Conservation (phyloP, 2,329 filamentous ascomycete genomes). For the Fusarium equiseti region DNA sequence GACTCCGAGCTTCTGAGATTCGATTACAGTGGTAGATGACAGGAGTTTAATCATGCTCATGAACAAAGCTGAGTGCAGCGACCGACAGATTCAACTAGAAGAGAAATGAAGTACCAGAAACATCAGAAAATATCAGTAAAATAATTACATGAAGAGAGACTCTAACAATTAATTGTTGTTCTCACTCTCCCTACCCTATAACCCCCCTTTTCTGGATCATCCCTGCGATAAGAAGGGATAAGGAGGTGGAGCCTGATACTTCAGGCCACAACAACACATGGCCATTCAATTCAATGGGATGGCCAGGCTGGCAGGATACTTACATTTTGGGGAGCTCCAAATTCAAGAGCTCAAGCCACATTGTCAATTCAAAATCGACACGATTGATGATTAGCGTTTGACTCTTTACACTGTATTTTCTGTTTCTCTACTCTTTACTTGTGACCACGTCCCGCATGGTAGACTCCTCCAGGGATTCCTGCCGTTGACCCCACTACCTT, state of each 20-base stretch:
- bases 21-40: neutral
- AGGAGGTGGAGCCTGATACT: constrained; percentile 41
- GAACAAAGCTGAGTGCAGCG: neutral
- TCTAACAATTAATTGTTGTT: neutral
- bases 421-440: neutral
- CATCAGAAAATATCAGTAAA: neutral
- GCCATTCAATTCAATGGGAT: neutral
- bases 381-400: constrained; percentile 40
- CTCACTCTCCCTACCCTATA: constrained; percentile 28
- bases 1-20: neutral
- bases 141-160: neutral
- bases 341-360: constrained; percentile 39
- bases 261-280: constrained; percentile 46
- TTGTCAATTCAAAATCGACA: constrained; percentile 32
- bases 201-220: constrained; percentile 37
- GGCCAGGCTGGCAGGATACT: constrained; percentile 48
- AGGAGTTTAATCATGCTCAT: neutral
- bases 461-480: constrained; percentile 44
- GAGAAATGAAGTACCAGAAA: neutral
- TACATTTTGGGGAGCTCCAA: constrained; percentile 50
- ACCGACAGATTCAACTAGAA: neutral
- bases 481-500: constrained; percentile 47
- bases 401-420: neutral
- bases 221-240: constrained; percentile 37
- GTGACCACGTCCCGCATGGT: constrained; percentile 43